A percentile compares a stretch with the other conserved stretches of the same genome.
Evolutionary conservation across 2,329 filamentous ascomycete species (phyloP).

Genomic region (Cercospora berteroae): DNA sequence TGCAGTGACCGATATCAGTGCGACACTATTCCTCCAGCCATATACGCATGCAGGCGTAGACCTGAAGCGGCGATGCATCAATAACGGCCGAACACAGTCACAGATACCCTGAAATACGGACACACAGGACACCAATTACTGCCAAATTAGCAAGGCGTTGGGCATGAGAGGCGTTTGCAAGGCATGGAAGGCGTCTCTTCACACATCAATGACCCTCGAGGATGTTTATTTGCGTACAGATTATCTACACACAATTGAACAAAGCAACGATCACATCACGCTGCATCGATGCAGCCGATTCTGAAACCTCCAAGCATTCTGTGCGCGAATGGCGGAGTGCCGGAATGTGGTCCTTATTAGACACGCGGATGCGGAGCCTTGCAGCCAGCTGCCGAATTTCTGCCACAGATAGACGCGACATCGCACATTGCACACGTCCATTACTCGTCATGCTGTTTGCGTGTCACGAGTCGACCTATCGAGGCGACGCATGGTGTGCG

Average conservation of each 20-base stretch:
- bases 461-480: background rate
- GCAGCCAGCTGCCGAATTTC: background rate
- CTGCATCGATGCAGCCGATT: background rate
- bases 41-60: background rate
- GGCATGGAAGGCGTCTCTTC: background rate
- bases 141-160: constrained; percentile 7
- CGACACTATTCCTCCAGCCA: background rate
- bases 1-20: background rate
- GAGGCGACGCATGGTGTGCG: background rate
- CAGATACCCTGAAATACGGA: background rate
- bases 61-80: background rate
- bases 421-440: background rate
- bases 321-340: too few relatives aligned
- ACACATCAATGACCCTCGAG: background rate
- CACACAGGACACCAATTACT: constrained; percentile 6
- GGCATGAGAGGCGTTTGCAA: background rate
- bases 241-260: background rate
- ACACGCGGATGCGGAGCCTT: background rate
- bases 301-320: background rate
- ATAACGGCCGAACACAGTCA: background rate
- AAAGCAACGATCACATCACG: background rate
- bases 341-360: background rate
- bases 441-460: background rate
- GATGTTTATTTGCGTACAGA: background rate
- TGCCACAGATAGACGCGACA: background rate